These are phyloP conservation scores for Fomitopsis palustris DNA, from an alignment of 1,284 basidiomycete genomes.

Conservation along the genomic window DNA sequence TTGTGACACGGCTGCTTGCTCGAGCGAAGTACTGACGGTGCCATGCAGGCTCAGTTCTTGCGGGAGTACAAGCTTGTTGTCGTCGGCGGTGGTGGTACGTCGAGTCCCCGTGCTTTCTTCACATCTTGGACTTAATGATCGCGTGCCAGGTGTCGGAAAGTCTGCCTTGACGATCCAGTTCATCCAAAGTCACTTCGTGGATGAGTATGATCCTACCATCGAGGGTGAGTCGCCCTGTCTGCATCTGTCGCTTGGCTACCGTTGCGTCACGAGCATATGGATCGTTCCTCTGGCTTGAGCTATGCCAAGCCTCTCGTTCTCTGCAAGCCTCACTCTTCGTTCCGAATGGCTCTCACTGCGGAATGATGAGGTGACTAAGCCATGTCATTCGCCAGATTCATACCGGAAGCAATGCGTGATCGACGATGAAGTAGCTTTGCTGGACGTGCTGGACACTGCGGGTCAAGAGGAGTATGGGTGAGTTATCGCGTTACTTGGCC, in stretches of 20 bases:
- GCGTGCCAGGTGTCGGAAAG: constrained; percentile 85
- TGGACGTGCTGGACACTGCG: constrained; percentile 98
- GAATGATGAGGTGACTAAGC: background rate
- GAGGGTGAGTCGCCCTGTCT: constrained; percentile 55
- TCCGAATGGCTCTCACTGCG: background rate
- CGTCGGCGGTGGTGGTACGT: constrained; percentile 93
- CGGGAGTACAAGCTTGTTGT: constrained; percentile 97
- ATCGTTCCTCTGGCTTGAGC: background rate
- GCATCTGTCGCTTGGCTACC: background rate
- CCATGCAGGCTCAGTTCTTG: constrained; percentile 75
- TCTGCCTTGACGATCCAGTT: constrained; percentile 97
- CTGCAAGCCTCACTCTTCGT: background rate
- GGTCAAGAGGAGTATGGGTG: constrained; percentile 99
- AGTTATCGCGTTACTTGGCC: constrained; percentile 29
- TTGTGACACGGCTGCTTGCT: background rate
- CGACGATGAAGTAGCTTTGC: constrained; percentile 95
- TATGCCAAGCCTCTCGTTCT: background rate
- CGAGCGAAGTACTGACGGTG: constrained; percentile 1
- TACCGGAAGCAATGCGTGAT: constrained; percentile 97
- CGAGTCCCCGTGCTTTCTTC: background rate
- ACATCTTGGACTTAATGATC: constrained; percentile 1
- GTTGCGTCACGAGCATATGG: background rate
- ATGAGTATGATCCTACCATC: constrained; percentile 98
- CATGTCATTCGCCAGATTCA: constrained; percentile 57
- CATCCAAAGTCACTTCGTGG: constrained; percentile 96